These are phyloP conservation scores for Calycina herbarum DNA, from an alignment of 2,329 filamentous ascomycete species.

Conservation along the genomic window DNA sequence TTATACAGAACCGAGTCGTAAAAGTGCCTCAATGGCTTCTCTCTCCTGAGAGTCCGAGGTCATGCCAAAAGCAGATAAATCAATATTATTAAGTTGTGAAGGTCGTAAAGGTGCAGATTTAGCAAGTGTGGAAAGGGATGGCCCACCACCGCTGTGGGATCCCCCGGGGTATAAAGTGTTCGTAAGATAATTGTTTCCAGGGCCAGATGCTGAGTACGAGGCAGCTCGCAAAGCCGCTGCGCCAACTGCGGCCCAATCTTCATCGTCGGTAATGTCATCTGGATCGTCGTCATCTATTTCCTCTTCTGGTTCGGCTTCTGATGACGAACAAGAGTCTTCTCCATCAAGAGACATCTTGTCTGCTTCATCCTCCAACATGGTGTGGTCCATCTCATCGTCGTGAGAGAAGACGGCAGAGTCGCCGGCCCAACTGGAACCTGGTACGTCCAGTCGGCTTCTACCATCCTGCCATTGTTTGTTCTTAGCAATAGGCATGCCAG, in stretches of 20 bases:
- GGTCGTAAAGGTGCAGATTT: slow-evolving; percentile 36
- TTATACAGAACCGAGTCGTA: slow-evolving; percentile 78
- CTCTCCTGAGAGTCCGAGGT: slow-evolving; percentile 69
- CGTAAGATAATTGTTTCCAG: slow-evolving; percentile 49
- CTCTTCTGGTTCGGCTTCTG: slow-evolving; percentile 66
- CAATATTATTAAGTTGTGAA: slow-evolving; percentile 48
- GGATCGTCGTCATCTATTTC: slow-evolving; percentile 72
- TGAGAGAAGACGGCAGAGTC: slow-evolving; percentile 77
- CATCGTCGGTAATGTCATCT: slow-evolving; percentile 87
- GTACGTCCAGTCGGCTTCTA: slow-evolving; percentile 50
- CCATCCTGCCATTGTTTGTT: slow-evolving; percentile 45
- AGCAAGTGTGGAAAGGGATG: slow-evolving; percentile 32
- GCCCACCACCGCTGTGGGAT: slow-evolving; percentile 40
- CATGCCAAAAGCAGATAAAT: slow-evolving; percentile 46
- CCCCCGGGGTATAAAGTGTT: slow-evolving; percentile 47
- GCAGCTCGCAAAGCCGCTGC: slow-evolving; percentile 76
- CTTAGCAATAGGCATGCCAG: slow-evolving; percentile 59
- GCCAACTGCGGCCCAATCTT: slow-evolving; percentile 91
- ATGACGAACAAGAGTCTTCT: slow-evolving; percentile 73
- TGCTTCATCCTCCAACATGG: slow-evolving; percentile 79
- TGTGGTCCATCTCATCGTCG: slow-evolving; percentile 60
- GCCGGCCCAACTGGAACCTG: slow-evolving; percentile 63
- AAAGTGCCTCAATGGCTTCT: slow-evolving; percentile 77
- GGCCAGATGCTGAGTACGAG: slow-evolving; percentile 59
- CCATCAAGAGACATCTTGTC: slow-evolving; percentile 93